Base-by-base conservation (phyloP, 306 rosid species). In the Amphicarpaea edgeworthii region DNA sequence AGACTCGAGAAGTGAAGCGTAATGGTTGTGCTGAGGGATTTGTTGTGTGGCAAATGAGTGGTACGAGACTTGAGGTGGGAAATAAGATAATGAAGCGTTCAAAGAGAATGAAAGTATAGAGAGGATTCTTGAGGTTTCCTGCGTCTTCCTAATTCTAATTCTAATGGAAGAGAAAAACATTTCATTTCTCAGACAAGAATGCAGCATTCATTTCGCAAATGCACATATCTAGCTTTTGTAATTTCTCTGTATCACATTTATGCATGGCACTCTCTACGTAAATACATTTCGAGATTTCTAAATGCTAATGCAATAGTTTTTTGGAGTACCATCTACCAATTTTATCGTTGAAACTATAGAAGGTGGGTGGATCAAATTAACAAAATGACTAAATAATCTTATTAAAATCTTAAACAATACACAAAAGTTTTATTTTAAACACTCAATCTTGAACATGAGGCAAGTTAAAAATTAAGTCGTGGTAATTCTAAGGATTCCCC, bases 1-100 rank as follows among this genome's bases (percentile, higher is more conserved):
- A 14, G 88, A 87, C 59, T 86, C 87, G 60, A 89, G 87, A 51
- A 84, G 84, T 66, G 87, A 76, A 37, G 82, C 72, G 59, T 82
- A 85, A 55, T 65, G 1, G 81, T 54, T 10, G n/a, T 42, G 37
- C 37, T 30, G 37, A 30, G 37, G 37, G 37, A 30, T 30, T 4
- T 4, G 83, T 40, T 68, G 79, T 26, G 68, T 32, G 45, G 77
- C 42, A 42, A 80, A 42, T 37, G 88, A 74, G 73, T 82, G 84
- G 67, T 60, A 76, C 1, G 51, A 64, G 34, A 28, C 0, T 28
- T 26, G 79, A 64, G 17, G 17, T 47, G 19, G 83, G 63, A 15
- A 53, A 32, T 38, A 23, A 60, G 65, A 70, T 9, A 20, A 77
- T 34, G 77, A 68, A 76, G 70, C 50, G 26, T 66, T 60, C 38